These are phyloP conservation scores for Aspergillus olivimuriae DNA, from an alignment of 495 filamentous ascomycete species.

Conservation along the genomic window DNA sequence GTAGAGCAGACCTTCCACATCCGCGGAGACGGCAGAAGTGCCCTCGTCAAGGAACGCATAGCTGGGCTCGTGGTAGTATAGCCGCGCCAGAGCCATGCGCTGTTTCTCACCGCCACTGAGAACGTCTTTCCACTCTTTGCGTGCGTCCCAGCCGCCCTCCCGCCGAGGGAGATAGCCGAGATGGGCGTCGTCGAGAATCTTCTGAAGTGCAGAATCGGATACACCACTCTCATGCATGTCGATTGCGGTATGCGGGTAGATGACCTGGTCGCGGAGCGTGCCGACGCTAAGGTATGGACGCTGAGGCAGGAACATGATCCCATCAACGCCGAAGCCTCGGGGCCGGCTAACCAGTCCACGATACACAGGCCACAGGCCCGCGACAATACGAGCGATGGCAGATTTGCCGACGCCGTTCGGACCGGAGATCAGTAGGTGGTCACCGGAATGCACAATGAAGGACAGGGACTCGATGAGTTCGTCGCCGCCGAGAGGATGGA, in stretches of 20 bases:
- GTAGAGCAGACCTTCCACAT: constrained; percentile 92
- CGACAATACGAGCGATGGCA: constrained; percentile 80
- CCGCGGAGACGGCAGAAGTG: constrained; percentile 85
- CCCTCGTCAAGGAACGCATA: constrained; percentile 95
- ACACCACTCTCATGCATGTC: constrained; percentile 84
- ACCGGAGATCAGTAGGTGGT: constrained; percentile 90
- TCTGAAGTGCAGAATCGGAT: constrained; percentile 65
- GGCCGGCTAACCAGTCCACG: constrained; percentile 85
- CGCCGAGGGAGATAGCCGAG: constrained; percentile 85
- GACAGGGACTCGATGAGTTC: constrained; percentile 84
- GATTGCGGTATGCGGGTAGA: constrained; percentile 90
- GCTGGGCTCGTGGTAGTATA: constrained; percentile 90
- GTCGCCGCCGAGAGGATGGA: constrained; percentile 78
- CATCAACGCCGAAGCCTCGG: constrained; percentile 70
- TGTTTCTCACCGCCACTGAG: constrained; percentile 98
- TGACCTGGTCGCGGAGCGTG: constrained; percentile 95
- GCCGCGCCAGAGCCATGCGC: constrained; percentile 78
- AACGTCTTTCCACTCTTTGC: constrained; percentile 98
- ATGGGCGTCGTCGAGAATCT: constrained; percentile 71
- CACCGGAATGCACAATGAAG: constrained; percentile 79
- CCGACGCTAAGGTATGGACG: constrained; percentile 88
- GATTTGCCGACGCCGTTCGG: constrained; percentile 94
- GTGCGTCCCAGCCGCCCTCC: constrained; percentile 93
- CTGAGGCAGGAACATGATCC: constrained; percentile 97
- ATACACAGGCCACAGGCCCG: constrained; percentile 95